Evolutionary conservation across 495 filamentous ascomycete species (phyloP), one percentile per base, ranked within the genome.

Genomic region (Penicillium ochrochloron): DNA sequence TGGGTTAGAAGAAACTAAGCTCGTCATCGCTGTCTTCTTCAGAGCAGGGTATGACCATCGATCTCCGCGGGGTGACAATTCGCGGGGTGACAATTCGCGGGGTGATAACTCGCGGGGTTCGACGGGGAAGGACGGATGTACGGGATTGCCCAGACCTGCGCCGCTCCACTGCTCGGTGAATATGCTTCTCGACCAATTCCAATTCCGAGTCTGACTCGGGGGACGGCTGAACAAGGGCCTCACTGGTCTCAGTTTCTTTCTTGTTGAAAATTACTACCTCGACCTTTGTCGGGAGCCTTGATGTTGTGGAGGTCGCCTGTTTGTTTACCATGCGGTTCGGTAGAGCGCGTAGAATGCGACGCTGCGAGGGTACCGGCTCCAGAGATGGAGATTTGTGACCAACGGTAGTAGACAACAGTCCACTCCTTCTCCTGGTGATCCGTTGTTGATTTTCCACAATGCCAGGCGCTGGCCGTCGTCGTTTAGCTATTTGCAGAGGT

Each of bases 1-100:
- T 46, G 2, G 10, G 3, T 76, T 58, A 79, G 4, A 81, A 51
- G 66, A 81, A 81, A 63, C 78, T 80, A 21, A 82, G 69, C 66
- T 82, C 79, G 51, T 82, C 80, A 21, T 82, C 80, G 51, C 78
- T 80, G 29, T 76, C 78, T 12, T 76, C 75, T 9, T 78, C 73
- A 27, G 73, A 71, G 48, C 62, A 76, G 19, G 77, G 69, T 39
- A 78, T 75, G 21, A 70, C 58, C 25, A 29, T 58, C 5, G 62
- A 62, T 37, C 48, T 52, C 35, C 53, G 61, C 34, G 54, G 50
- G 53, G 59, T 27, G 14, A 17, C 34, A 23, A 37, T 46, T 9
- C 15, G 54, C 42, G 35, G 17, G n/a, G 33, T 46, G n/a, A n/a
- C n/a, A n/a, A n/a, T n/a, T n/a, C 53, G 61, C 34, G 54, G 50